Evolutionary conservation across 176 grass and related monocot species (phyloP).

Genomic region (Carex scoparia): DNA sequence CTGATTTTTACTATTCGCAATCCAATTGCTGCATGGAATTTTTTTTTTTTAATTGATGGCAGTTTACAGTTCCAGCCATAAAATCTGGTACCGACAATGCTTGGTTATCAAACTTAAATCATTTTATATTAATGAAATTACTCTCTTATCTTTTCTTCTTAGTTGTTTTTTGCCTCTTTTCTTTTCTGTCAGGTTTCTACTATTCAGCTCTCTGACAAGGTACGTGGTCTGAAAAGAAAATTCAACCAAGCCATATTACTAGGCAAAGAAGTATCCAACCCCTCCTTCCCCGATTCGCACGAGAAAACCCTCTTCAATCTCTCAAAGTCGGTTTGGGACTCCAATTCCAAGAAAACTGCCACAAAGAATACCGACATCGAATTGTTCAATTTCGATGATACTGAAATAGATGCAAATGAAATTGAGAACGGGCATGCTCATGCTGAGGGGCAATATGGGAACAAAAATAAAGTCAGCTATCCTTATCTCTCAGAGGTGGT

Average conservation of each 20-base stretch:
- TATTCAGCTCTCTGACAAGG: constrained; percentile 26
- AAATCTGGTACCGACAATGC: not conserved
- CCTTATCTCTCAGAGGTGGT: constrained; percentile 25
- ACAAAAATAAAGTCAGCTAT: constrained; percentile 4
- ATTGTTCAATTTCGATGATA: not conserved
- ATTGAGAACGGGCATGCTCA: constrained; percentile 5
- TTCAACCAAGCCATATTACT: constrained; percentile 13
- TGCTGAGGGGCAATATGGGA: not conserved
- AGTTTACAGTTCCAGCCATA: not conserved
- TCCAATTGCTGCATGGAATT: not conserved
- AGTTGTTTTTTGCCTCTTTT: not conserved
- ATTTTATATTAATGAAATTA: not conserved
- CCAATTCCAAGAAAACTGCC: not conserved
- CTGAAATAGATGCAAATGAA: not conserved
- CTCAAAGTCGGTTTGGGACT: constrained; percentile 17
- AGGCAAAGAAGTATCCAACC: constrained; percentile 12
- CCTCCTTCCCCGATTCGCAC: not conserved
- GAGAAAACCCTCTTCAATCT: constrained; percentile 26
- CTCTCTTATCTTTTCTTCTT: not conserved
- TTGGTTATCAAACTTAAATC: not conserved
- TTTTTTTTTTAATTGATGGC: not conserved
- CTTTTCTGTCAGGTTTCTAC: constrained; percentile 16
- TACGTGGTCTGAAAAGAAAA: constrained; percentile 22
- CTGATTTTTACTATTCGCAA: not conserved
- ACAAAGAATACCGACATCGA: not conserved